phyloP scores from a whole-genome alignment of 148 eudicot genomes.

The Pharnaceum exiguum region DNA sequence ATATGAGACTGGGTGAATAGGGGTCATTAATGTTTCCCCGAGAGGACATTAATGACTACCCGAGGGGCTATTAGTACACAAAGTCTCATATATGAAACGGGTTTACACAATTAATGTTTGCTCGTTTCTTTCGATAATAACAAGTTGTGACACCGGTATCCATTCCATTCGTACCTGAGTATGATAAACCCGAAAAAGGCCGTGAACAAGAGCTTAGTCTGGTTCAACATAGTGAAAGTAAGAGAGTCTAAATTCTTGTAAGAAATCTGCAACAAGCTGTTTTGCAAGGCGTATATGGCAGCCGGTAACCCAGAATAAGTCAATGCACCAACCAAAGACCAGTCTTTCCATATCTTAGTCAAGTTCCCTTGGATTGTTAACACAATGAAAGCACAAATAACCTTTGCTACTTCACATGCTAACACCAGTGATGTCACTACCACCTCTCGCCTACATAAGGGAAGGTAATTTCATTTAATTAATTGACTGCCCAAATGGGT shows the following conservation, averaged over 20 bases:
- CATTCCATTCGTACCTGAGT: conserved; percentile 48
- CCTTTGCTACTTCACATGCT: conserved; percentile 85
- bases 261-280: conserved; percentile 94
- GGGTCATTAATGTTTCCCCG: too few relatives aligned
- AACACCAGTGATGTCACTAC: conserved; percentile 89
- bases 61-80: too few relatives aligned
- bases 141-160: background rate
- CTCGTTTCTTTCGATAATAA: too few relatives aligned
- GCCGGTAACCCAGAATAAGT: conserved; percentile 93
- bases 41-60: too few relatives aligned
- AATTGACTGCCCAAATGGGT: too few relatives aligned
- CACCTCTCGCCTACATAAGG: conserved; percentile 64
- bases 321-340: conserved; percentile 78
- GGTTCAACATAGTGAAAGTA: conserved; percentile 93
- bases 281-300: conserved; percentile 91
- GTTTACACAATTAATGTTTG: too few relatives aligned
- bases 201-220: conserved; percentile 86
- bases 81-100: too few relatives aligned
- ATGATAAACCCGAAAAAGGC: conserved; percentile 83
- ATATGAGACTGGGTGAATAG: too few relatives aligned
- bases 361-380: conserved; percentile 71
- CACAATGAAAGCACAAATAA: conserved; percentile 62
- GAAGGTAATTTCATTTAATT: background rate
- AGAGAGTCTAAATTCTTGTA: conserved; percentile 92
- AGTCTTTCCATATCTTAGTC: conserved; percentile 60